These are phyloP conservation scores for Colletotrichum graminicola DNA, from an alignment of 2,329 filamentous ascomycete species.

Conservation along the genomic window DNA sequence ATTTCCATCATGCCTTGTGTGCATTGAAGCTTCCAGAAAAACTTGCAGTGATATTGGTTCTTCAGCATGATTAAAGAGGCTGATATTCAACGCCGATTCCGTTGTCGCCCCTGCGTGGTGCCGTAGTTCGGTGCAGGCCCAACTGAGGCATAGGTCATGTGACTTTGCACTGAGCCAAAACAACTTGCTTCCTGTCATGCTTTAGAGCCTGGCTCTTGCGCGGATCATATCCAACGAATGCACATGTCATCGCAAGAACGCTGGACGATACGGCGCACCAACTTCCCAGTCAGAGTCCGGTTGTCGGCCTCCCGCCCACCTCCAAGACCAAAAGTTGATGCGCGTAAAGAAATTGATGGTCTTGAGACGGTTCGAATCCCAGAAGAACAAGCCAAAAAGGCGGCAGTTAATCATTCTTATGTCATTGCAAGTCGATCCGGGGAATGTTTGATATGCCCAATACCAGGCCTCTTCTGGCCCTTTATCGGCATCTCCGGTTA, in stretches of 20 bases:
- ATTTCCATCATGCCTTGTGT: neutral
- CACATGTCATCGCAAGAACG: neutral
- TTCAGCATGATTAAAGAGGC: neutral
- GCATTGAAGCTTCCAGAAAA: neutral
- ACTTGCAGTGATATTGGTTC: neutral
- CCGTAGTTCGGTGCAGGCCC: neutral
- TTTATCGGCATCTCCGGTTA: constrained; percentile 22
- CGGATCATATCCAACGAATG: neutral
- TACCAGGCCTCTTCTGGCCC: constrained; percentile 39
- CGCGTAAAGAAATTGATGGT: constrained; percentile 37
- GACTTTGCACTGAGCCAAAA: neutral
- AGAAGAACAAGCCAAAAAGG: constrained; percentile 37
- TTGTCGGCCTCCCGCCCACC: constrained; percentile 37
- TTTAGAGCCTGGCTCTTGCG: neutral
- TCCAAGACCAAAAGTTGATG: constrained; percentile 33
- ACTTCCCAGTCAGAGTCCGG: constrained; percentile 36
- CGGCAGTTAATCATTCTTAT: constrained; percentile 35
- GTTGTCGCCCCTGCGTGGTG: neutral
- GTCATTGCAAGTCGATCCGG: constrained; percentile 25
- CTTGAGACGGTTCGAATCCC: constrained; percentile 31
- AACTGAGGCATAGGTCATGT: constrained; percentile 18
- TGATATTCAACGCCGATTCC: neutral
- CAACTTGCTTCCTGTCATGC: neutral
- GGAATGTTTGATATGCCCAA: constrained; percentile 34
- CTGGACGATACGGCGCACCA: neutral